These are phyloP conservation scores for Orobanche coerulescens DNA, from an alignment of 257 asterid species.

Conservation along the genomic window DNA sequence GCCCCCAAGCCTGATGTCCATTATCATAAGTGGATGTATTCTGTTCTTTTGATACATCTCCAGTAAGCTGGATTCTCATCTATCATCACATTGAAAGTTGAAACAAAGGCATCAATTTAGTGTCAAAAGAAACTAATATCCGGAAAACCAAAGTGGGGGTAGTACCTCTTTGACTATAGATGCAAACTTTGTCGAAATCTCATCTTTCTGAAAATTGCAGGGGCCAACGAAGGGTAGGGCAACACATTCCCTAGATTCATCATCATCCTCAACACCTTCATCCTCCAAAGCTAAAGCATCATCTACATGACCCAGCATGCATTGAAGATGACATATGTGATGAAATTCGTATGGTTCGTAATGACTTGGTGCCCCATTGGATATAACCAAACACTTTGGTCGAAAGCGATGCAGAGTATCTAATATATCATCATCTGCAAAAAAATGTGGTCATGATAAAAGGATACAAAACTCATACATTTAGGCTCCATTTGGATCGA, in stretches of 20 bases:
- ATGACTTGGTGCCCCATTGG: conserved; percentile 42
- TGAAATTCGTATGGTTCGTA: conserved; percentile 36
- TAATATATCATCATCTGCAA: conserved; percentile 83
- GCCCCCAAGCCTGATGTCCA: conserved; percentile 25
- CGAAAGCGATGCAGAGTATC: conserved; percentile 68
- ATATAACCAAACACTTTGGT: conserved; percentile 52
- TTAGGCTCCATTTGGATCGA: too few species aligned
- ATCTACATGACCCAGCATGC: conserved; percentile 26
- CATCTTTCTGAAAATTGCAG: conserved; percentile 39
- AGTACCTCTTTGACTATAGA: conserved; percentile 69
- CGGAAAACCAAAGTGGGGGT: conserved; percentile 18
- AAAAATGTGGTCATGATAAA: conserved; percentile 21
- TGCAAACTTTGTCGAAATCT: conserved; percentile 54
- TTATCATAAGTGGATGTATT: conserved; percentile 6
- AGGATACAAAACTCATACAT: not conserved
- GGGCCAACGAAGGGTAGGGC: conserved; percentile 61
- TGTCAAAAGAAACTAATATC: conserved; percentile 17
- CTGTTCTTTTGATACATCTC: conserved; percentile 33
- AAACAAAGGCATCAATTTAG: conserved; percentile 16
- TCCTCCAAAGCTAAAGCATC: conserved; percentile 33
- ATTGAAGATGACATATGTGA: conserved; percentile 44
- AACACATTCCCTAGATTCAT: conserved; percentile 39
- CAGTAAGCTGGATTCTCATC: conserved; percentile 57
- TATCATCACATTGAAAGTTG: conserved; percentile 26
- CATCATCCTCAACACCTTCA: conserved; percentile 37